Percentiles rank a stretch among this genome's conserved stretches.
These are phyloP conservation scores for Mucuna pruriens DNA, from an alignment of 306 rosid genomes.

Conservation along the genomic window DNA sequence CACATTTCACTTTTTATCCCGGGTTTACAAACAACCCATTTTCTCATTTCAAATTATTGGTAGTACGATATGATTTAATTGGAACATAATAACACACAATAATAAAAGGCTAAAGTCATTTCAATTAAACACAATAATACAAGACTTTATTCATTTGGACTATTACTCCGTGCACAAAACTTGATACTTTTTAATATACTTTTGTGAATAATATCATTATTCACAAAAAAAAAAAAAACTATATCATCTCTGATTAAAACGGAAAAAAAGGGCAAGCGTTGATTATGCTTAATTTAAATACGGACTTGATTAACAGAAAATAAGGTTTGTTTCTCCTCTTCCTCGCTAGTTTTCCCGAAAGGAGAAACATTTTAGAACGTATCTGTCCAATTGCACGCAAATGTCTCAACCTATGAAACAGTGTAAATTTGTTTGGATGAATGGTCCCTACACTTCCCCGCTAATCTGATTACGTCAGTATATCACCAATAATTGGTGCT, in stretches of 20 bases:
- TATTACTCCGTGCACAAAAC: background rate
- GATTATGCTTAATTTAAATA: background rate
- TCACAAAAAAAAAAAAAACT: background rate
- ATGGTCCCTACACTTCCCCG: constrained; percentile 47
- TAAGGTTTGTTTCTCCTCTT: background rate
- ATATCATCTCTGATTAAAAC: background rate
- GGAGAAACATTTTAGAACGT: constrained; percentile 5
- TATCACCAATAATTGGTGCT: constrained; percentile 47
- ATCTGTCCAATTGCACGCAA: constrained; percentile 46
- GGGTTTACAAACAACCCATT: too few relatives aligned
- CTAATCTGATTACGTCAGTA: constrained; percentile 38
- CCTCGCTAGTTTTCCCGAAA: background rate
- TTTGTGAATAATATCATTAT: background rate
- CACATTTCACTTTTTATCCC: too few relatives aligned
- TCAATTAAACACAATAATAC: background rate
- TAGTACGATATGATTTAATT: background rate
- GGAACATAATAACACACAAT: background rate
- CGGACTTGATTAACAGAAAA: constrained; percentile 6
- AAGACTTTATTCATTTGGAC: background rate
- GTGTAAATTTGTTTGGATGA: constrained; percentile 18
- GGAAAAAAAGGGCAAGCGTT: background rate
- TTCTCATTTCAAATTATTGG: too few relatives aligned
- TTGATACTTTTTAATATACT: background rate
- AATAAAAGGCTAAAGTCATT: background rate
- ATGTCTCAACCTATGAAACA: constrained; percentile 59